These are phyloP conservation scores for Phytophthora litchii DNA, from an alignment of 352 stramenopile species.

Conservation along the genomic window DNA sequence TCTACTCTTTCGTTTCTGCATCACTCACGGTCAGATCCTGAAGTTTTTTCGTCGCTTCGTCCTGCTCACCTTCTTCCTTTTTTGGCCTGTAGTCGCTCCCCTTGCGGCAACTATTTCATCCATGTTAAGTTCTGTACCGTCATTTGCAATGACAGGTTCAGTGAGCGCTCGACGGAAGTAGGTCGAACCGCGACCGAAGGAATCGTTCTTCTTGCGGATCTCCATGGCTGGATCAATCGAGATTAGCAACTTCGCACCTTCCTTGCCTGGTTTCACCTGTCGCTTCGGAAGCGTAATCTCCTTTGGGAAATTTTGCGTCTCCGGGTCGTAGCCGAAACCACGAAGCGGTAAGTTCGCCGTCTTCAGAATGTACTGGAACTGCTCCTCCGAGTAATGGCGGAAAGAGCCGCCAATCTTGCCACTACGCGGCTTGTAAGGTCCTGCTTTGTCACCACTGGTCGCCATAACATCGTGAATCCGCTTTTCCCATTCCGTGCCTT, in stretches of 20 bases:
- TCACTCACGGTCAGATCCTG: conserved; percentile 19
- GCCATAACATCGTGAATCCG: conserved; percentile 71
- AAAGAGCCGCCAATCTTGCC: conserved; percentile 89
- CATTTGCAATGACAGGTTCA: conserved; percentile 79
- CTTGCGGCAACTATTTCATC: conserved; percentile 76
- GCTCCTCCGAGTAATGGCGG: conserved; percentile 79
- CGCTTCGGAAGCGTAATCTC: conserved; percentile 75
- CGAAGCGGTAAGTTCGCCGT: conserved; percentile 77
- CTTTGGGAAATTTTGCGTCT: conserved; percentile 78
- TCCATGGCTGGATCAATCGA: conserved; percentile 66
- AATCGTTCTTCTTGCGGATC: conserved; percentile 81
- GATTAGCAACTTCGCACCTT: conserved; percentile 57
- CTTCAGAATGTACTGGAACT: conserved; percentile 86
- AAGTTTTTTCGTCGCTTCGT: conserved; percentile 28
- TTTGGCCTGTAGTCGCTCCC: conserved; percentile 38
- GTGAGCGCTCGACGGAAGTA: conserved; percentile 80
- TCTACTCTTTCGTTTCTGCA: conserved; percentile 19
- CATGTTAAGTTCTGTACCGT: conserved; percentile 85
- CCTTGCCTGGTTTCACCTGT: conserved; percentile 79
- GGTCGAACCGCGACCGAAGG: conserved; percentile 78
- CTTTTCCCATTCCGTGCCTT: conserved; percentile 79
- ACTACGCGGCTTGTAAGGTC: conserved; percentile 83
- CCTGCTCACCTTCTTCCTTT: conserved; percentile 34
- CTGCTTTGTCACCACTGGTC: conserved; percentile 60
- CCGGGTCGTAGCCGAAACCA: conserved; percentile 87